A percentile compares a stretch with the other conserved stretches of the same genome.
Evolutionary conservation across 352 stramenopile species (phyloP).

Genomic region (Phytophthora macrochlamydospora): DNA sequence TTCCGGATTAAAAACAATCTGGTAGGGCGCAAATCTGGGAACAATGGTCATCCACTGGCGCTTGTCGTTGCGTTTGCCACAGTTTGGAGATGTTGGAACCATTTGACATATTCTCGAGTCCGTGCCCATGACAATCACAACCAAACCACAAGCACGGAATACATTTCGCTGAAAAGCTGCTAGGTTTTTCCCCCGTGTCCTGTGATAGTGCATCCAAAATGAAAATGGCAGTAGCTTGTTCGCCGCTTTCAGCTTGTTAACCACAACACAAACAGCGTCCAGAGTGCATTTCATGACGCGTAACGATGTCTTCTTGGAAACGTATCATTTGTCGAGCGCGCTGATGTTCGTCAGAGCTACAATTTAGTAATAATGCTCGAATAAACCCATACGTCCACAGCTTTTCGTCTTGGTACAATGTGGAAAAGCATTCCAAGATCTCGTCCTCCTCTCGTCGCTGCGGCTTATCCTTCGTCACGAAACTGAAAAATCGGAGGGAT

Average conservation of each 20-base stretch:
- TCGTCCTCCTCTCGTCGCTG: neutral
- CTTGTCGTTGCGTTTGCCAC: neutral
- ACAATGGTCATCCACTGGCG: slow-evolving; percentile 1
- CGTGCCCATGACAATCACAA: slow-evolving; percentile 18
- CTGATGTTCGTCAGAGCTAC: neutral
- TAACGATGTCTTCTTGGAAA: neutral
- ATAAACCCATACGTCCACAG: neutral
- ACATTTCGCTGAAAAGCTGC: slow-evolving; percentile 19
- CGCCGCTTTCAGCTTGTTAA: slow-evolving; percentile 3
- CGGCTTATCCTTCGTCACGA: neutral
- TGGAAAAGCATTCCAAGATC: neutral
- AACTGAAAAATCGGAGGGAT: neutral
- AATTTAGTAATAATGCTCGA: neutral
- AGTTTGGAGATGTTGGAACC: neutral
- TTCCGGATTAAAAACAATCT: neutral
- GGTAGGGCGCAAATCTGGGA: slow-evolving; percentile 11
- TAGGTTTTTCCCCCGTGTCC: neutral
- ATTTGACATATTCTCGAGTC: slow-evolving; percentile 1
- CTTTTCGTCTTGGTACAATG: neutral
- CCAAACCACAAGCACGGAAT: slow-evolving; percentile 14
- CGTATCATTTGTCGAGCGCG: slow-evolving; percentile 3
- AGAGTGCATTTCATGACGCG: slow-evolving; percentile 2
- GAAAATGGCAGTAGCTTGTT: slow-evolving; percentile 10
- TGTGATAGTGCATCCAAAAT: slow-evolving; percentile 8
- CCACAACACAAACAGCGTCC: neutral